phyloP scores from a whole-genome alignment of 1,284 basidiomycete genomes.

The Cutaneotrichosporon curvatum region DNA sequence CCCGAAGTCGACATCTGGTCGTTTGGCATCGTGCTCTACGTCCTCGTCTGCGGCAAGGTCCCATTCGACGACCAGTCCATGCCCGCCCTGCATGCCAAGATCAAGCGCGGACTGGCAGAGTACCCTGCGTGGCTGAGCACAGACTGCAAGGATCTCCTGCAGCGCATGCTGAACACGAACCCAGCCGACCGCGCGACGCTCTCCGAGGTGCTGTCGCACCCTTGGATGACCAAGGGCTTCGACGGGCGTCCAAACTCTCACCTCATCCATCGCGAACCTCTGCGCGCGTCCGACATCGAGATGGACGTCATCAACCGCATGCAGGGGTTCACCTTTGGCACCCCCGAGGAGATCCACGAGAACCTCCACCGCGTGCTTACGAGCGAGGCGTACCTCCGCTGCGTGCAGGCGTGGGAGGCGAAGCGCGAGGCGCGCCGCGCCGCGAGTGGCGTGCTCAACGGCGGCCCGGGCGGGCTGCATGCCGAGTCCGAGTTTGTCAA shows the following conservation, averaged over 20 bases:
- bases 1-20: conserved; percentile 99
- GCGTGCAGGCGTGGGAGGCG: conserved; percentile 70
- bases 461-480: conserved; percentile 22
- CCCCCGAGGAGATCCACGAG: conserved; percentile 73
- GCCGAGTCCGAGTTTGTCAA: conserved; percentile 27
- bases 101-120: conserved; percentile 93
- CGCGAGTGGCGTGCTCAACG: conserved; percentile 13
- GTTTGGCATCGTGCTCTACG: conserved; percentile 95
- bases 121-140: conserved; percentile 95
- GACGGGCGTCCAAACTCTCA: conserved; percentile 71
- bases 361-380: conserved; percentile 67
- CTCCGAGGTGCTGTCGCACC: conserved; percentile 78
- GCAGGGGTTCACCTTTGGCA: conserved; percentile 95
- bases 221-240: conserved; percentile 93
- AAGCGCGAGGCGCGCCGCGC: conserved; percentile 50
- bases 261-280: conserved; percentile 78
- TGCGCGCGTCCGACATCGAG: conserved; percentile 80
- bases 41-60: conserved; percentile 95
- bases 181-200: conserved; percentile 77
- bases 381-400: conserved; percentile 67
- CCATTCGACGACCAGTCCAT: conserved; percentile 99
- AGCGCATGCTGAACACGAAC: conserved; percentile 92
- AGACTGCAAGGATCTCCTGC: conserved; percentile 90
- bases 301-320: conserved; percentile 78
- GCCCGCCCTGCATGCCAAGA: conserved; percentile 98